A percentile compares a stretch with the other conserved stretches of the same genome.
Evolutionary conservation across 148 eudicot species (phyloP).

Genomic region (Chenopodium quinoa): DNA sequence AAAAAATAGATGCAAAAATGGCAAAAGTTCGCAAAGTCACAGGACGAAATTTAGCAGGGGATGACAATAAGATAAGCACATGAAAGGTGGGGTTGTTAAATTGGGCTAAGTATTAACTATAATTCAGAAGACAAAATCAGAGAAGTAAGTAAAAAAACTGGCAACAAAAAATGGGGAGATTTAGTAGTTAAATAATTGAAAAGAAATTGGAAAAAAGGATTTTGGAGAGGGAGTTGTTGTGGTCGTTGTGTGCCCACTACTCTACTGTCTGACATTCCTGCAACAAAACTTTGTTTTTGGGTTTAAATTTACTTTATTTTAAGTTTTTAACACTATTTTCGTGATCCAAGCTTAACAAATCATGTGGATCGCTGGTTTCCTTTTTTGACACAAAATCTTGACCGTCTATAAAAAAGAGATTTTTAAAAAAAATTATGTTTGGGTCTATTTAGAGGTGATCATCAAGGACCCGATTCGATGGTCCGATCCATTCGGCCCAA

Average conservation of each 20-base stretch:
- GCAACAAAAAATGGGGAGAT: too few relatives aligned
- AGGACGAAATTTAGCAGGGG: neutral
- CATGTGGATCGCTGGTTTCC: neutral
- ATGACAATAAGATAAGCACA: neutral
- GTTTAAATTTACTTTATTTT: neutral
- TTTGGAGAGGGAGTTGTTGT: conserved; percentile 28
- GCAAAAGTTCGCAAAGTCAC: neutral
- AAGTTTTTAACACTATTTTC: neutral
- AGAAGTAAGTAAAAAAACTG: too few relatives aligned
- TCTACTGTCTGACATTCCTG: conserved; percentile 25
- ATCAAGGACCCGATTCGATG: too few relatives aligned
- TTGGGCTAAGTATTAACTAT: neutral
- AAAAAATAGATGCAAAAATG: neutral
- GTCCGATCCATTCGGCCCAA: too few relatives aligned
- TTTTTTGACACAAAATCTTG: too few relatives aligned
- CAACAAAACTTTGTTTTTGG: neutral
- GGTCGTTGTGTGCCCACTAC: conserved; percentile 33
- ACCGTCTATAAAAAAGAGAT: too few relatives aligned
- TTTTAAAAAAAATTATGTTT: too few relatives aligned
- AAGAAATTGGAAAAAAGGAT: neutral
- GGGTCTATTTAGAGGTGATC: too few relatives aligned
- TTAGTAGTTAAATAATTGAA: neutral
- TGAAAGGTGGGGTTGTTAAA: neutral
- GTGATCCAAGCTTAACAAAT: neutral
- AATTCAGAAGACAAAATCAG: neutral